phyloP scores from a whole-genome alignment of 306 rosid species.

The Cucumis melo region DNA sequence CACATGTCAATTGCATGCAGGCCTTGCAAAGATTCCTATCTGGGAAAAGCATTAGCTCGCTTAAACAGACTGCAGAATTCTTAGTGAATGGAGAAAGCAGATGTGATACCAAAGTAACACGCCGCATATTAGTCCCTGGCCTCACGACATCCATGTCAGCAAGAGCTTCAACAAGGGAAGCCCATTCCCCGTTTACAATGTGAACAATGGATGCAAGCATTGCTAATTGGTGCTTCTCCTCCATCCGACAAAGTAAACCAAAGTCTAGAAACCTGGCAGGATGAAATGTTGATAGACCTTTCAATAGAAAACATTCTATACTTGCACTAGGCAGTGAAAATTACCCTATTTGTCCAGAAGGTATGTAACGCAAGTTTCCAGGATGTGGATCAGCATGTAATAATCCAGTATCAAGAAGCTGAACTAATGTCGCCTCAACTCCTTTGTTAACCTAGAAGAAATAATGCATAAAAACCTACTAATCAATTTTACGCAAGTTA shows the following conservation, averaged over 20 bases:
- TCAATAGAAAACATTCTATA: not conserved
- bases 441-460: slow-evolving; percentile 73
- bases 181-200: slow-evolving; percentile 97
- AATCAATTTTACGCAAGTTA: not conserved
- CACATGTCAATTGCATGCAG: not conserved
- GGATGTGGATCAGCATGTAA: slow-evolving; percentile 98
- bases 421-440: slow-evolving; percentile 79
- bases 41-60: not conserved
- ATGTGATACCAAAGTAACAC: slow-evolving; percentile 53
- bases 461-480: slow-evolving; percentile 4
- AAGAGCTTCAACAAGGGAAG: slow-evolving; percentile 60
- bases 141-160: slow-evolving; percentile 75
- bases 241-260: slow-evolving; percentile 97
- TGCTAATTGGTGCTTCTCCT: slow-evolving; percentile 79
- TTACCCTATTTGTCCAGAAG: slow-evolving; percentile 85
- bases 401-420: slow-evolving; percentile 93
- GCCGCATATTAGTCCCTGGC: slow-evolving; percentile 74
- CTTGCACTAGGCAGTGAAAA: slow-evolving; percentile 3
- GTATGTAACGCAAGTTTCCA: slow-evolving; percentile 82
- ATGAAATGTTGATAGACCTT: not conserved
- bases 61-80: not conserved
- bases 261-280: slow-evolving; percentile 78
- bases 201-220: slow-evolving; percentile 96
- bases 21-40: not conserved
- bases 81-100: slow-evolving; percentile 11